phyloP scores from a whole-genome alignment of 345 rosid species.

The Rhodamnia argentea region DNA sequence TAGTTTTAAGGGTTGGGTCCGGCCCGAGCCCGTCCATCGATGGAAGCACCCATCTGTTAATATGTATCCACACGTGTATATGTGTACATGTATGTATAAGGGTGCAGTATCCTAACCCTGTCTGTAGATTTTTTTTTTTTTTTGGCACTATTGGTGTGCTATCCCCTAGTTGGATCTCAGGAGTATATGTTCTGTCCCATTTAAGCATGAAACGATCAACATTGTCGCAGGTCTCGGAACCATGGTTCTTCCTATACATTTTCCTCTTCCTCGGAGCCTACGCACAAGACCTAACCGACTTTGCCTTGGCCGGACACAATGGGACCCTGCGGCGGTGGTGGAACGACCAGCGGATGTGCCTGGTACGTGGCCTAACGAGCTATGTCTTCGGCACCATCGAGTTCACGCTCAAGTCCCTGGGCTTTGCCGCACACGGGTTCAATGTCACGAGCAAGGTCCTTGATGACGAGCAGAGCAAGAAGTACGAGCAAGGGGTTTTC shows the following conservation, averaged over 20 bases:
- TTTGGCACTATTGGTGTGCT: not conserved
- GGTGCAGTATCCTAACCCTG: not conserved
- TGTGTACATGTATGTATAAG: too few species aligned
- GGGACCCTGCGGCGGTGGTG: conserved; percentile 1
- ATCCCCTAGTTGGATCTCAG: not conserved
- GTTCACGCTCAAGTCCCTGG: conserved; percentile 26
- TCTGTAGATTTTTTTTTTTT: not conserved
- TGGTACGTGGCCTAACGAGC: not conserved
- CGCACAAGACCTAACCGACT: not conserved
- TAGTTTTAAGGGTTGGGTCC: not conserved
- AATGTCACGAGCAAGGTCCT: conserved; percentile 50
- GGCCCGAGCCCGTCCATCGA: not conserved
- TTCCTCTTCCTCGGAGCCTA: conserved; percentile 60
- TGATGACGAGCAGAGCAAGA: conserved; percentile 18
- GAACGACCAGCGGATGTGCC: conserved; percentile 49
- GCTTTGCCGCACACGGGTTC: conserved; percentile 41
- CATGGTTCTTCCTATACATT: conserved; percentile 47
- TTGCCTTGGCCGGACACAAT: not conserved
- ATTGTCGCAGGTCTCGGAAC: conserved; percentile 35
- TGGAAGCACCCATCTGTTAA: not conserved
- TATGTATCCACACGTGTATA: too few species aligned
- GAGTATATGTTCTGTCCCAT: too few species aligned
- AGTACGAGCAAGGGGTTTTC: conserved; percentile 3
- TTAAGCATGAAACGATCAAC: not conserved
- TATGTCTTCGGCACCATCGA: not conserved